A percentile compares a stretch with the other conserved stretches of the same genome.
These are phyloP conservation scores for Megacollybia platyphylla DNA, from an alignment of 1,284 basidiomycete species.

Conservation along the genomic window DNA sequence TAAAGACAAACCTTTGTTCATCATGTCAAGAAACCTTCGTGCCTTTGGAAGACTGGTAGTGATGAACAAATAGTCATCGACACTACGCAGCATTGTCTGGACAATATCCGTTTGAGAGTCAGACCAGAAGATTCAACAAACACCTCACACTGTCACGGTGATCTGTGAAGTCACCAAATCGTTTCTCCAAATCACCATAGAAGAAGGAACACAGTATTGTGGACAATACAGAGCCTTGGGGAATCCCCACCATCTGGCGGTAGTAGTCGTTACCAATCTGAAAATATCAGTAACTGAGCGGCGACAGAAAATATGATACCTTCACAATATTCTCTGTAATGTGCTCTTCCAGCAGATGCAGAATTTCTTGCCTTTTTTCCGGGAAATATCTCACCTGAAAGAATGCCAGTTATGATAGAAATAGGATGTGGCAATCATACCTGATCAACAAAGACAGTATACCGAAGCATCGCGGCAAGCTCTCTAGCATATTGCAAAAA, in stretches of 20 bases:
- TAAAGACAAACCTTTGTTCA: conserved; percentile 52
- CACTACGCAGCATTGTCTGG: conserved; percentile 72
- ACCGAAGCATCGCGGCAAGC: conserved; percentile 52
- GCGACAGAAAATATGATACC: conserved; percentile 20
- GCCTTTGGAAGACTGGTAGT: conserved; percentile 63
- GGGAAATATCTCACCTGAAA: conserved; percentile 48
- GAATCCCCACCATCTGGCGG: conserved; percentile 84
- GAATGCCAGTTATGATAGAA: background rate
- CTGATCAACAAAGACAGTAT: conserved; percentile 81
- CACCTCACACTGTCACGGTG: conserved; percentile 49
- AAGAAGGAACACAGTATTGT: conserved; percentile 87
- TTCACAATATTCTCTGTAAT: conserved; percentile 89
- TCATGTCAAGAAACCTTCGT: conserved; percentile 58
- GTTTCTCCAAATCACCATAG: conserved; percentile 82
- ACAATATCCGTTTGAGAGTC: background rate
- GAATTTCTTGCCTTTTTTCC: conserved; percentile 44
- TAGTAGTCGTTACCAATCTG: conserved; percentile 75
- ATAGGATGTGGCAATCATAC: conserved; percentile 21
- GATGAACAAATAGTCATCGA: conserved; percentile 91
- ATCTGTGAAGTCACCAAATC: conserved; percentile 44
- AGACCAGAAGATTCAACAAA: conserved; percentile 1
- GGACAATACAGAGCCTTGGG: conserved; percentile 90
- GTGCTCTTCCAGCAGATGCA: conserved; percentile 77
- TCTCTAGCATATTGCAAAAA: conserved; percentile 60
- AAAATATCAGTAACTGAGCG: conserved; percentile 1